Evolutionary conservation across 768 basidiomycete species (phyloP), one percentile per base, ranked within the genome.

Genomic region (Lentinus brumalis): DNA sequence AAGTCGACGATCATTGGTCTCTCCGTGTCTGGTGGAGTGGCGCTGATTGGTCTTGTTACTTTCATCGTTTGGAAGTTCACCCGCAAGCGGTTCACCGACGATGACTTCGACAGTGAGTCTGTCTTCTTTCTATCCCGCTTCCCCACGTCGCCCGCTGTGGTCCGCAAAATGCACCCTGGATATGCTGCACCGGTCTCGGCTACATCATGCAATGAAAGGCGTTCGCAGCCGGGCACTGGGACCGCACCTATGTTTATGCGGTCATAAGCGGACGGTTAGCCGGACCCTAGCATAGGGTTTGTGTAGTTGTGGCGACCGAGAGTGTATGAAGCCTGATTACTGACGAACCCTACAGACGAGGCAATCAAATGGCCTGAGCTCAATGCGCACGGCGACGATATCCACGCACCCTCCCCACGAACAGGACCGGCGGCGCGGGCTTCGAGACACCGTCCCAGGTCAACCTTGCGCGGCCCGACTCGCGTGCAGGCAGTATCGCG

Each of bases 311-410:
- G 35, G 41, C 56, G 49, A 55, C 50, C 26, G 44, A 18, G 3
- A 4, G 16, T 15, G 15, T n/a, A 21, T 38, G 46, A 49, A 11
- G 26, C 41, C 30, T 29, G 18, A 40, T 18, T 31, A 50, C 47
- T 50, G 38, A 53, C 61, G 49, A 8, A 30, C 50, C 57, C 57
- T 50, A 41, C 69, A 92, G 90, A 81, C 67, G 90, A 92, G 74
- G 89, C 89, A 18, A 94, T 94, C 75, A 93, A 93, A 75, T 94
- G 92, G 92, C 92, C 92, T 3, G 92, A 94, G 68, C 81, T 93
- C 40, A 91, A 92, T 71, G 74, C 83, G 11, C 90, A 91, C 64
- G 68, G 69, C 62, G 80, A 77, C 35, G 69, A 67, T 26, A 54
- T 29, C 32, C 60, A 67, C 10, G 57, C 64, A 67, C 38, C 91